phyloP scores from a whole-genome alignment of 148 eudicot genomes.

The Talinum fruticosum region DNA sequence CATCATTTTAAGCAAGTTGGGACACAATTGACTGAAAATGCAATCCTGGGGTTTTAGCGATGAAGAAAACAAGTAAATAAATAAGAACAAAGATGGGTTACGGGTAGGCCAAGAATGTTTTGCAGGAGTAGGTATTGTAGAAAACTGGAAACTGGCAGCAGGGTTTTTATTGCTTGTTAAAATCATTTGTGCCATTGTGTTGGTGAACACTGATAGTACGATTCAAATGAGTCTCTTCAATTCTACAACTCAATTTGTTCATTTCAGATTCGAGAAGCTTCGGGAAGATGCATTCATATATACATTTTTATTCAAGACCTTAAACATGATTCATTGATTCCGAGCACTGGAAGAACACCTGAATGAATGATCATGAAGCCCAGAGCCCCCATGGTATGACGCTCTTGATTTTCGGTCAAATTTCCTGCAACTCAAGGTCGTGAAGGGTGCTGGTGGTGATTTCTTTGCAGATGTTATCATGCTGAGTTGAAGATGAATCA shows the following conservation, averaged over 20 bases:
- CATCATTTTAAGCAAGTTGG: no score
- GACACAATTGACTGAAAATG: no score
- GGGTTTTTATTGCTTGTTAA: no score
- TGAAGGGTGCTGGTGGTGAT: neutral
- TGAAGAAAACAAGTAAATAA: no score
- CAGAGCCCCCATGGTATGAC: neutral
- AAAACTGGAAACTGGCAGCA: no score
- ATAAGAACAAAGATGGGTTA: no score
- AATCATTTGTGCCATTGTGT: neutral
- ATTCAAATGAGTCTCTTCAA: neutral
- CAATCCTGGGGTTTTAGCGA: no score
- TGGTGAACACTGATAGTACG: neutral
- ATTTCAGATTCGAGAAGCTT: slow-evolving; percentile 54
- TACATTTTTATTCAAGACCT: slow-evolving; percentile 46
- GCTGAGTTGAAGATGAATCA: neutral
- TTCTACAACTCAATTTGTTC: neutral
- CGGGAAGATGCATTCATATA: slow-evolving; percentile 54
- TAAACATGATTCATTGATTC: slow-evolving; percentile 51
- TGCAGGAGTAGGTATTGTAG: no score
- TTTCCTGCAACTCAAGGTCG: neutral
- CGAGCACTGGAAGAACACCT: slow-evolving; percentile 2
- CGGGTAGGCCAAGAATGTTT: no score
- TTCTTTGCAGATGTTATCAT: neutral
- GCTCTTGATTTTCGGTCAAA: neutral
- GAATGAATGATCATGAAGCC: slow-evolving; percentile 7